A percentile compares a stretch with the other conserved stretches of the same genome.
Evolutionary conservation across 345 rosid genomes (phyloP).

Genomic region (Physaria fendleri): DNA sequence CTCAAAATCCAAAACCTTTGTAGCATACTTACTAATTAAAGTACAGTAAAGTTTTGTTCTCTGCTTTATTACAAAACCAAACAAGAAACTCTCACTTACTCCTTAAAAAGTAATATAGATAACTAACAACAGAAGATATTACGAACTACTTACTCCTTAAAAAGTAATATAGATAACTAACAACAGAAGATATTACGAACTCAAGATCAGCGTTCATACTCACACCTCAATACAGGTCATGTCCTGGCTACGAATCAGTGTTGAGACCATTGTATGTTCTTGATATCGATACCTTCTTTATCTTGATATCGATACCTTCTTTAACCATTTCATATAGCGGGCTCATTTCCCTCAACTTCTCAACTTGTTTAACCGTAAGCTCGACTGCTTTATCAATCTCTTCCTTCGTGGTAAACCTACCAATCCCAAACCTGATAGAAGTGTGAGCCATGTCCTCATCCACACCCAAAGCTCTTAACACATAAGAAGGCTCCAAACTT

Average conservation of each 20-base stretch:
- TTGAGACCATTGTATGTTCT: conserved; percentile 85
- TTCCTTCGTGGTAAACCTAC: conserved; percentile 83
- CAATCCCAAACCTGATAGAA: conserved; percentile 94
- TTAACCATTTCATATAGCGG: conserved; percentile 93
- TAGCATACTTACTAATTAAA: no score
- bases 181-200: conserved; percentile 1
- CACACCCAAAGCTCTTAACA: conserved; percentile 93
- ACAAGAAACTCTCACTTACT: conserved; percentile 20
- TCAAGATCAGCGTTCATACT: neutral
- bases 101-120: conserved; percentile 7
- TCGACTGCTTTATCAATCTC: conserved; percentile 82
- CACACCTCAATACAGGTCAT: conserved; percentile 3
- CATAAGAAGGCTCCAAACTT: conserved; percentile 93
- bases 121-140: no score
- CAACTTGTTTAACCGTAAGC: conserved; percentile 83
- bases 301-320: conserved; percentile 80
- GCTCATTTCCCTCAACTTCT: conserved; percentile 94
- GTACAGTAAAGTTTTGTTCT: conserved; percentile 1
- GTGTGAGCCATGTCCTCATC: conserved; percentile 98
- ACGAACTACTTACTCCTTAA: no score
- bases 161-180: no score
- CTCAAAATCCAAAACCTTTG: no score
- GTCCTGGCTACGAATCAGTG: conserved; percentile 38
- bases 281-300: conserved; percentile 85
- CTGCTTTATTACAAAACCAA: conserved; percentile 26